These are phyloP conservation scores for Rugiboletus extremiorientalis DNA, from an alignment of 1,284 basidiomycete species.

Conservation along the genomic window DNA sequence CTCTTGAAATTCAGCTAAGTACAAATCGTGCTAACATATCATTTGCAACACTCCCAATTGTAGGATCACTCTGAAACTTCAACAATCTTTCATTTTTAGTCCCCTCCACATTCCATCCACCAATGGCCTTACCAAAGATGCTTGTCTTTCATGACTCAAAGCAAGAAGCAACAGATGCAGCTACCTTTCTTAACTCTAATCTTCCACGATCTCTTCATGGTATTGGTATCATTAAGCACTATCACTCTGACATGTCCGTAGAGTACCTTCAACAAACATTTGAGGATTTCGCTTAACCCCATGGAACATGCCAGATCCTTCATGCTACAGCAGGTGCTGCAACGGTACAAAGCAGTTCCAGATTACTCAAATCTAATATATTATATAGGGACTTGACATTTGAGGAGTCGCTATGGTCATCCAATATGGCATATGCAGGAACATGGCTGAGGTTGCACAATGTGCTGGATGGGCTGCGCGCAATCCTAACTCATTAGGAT, in stretches of 20 bases:
- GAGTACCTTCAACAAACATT: neutral
- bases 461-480: too few relatives aligned
- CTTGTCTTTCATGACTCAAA: neutral
- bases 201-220: neutral
- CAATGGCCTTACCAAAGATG: neutral
- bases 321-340: too few relatives aligned
- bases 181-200: neutral
- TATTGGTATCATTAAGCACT: neutral
- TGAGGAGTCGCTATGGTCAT: too few relatives aligned
- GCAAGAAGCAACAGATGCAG: neutral
- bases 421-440: too few relatives aligned
- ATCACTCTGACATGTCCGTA: neutral
- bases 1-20: neutral
- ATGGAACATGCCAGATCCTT: too few relatives aligned
- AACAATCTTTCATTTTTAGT: neutral
- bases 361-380: too few relatives aligned
- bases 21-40: neutral
- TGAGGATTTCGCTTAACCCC: too few relatives aligned
- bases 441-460: too few relatives aligned
- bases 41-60: neutral
- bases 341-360: too few relatives aligned
- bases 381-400: too few relatives aligned
- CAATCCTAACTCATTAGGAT: too few relatives aligned
- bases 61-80: neutral
- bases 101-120: neutral